Conservation (phyloP, 345 rosid genomes). For the Lepidium sativum region DNA sequence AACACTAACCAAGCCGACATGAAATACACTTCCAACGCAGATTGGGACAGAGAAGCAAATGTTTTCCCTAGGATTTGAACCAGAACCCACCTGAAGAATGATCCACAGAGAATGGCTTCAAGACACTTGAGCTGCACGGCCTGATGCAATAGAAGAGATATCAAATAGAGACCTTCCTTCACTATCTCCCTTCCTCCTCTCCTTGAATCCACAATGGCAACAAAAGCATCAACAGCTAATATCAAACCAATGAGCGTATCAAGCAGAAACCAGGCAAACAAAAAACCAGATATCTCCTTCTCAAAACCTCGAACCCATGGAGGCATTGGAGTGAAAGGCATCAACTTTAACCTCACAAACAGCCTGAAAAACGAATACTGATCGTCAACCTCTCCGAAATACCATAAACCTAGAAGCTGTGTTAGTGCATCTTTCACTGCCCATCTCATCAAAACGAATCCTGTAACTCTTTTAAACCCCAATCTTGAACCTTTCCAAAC, state of each 20-base stretch:
- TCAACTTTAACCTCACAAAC: constrained; percentile 76
- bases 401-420: constrained; percentile 83
- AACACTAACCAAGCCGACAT: constrained; percentile 86
- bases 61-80: constrained; percentile 42
- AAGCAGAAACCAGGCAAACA: constrained; percentile 70
- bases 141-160: constrained; percentile 60
- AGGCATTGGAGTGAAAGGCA: constrained; percentile 79
- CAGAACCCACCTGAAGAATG: constrained; percentile 54
- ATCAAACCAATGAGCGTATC: constrained; percentile 62
- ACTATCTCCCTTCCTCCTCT: constrained; percentile 81
- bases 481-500: constrained; percentile 71
- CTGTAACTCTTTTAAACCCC: constrained; percentile 71
- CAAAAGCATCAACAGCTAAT: constrained; percentile 78
- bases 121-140: constrained; percentile 74
- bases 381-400: constrained; percentile 81
- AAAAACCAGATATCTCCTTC: constrained; percentile 78
- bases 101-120: constrained; percentile 76
- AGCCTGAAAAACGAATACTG: constrained; percentile 79
- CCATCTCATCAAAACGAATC: constrained; percentile 83
- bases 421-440: constrained; percentile 85
- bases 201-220: constrained; percentile 75
- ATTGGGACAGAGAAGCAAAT: constrained; percentile 56
- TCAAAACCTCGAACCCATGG: constrained; percentile 82
- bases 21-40: constrained; percentile 73
- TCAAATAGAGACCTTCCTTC: constrained; percentile 75